Evolutionary conservation across 345 rosid species (phyloP), one percentile per base, ranked within the genome.

Genomic region (Euphorbia tirucalli): DNA sequence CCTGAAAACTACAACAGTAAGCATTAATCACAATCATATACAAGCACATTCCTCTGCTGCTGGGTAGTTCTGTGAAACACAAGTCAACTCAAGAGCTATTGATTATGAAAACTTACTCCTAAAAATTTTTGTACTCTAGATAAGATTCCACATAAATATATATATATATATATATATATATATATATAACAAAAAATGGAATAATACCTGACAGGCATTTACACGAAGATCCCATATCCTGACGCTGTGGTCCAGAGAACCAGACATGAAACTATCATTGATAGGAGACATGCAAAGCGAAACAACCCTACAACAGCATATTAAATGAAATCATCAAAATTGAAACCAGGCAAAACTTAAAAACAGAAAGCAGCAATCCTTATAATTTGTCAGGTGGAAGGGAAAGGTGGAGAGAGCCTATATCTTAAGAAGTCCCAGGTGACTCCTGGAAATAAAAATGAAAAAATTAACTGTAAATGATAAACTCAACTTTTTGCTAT

Each of bases 201-300:
- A 79, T 79, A 89, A 19, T 78, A 95, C 98, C 99, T 95, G 99
- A 80, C 99, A 92, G n/a, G 93, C 93, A 80, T 92, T 95, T 41
- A 95, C 99, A 32, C 98, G 98, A 83, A 95, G 99, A 86, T 95
- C 99, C 99, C 99, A 95, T 43, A 95, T 89, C 79, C 99, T 87
- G 69, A 90, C 93, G 60, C 83, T 90, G 65, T 89, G 90, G 78
- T 95, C 99, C 24, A 95, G 90, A 59, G 99, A 92, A 76, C 94
- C 97, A 73, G 99, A 95, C 97, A 95, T 95, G 89, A 95, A 95
- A 86, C 98, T 92, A 71, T 95, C 99, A 70, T 95, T 95, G 30
- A 90, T 80, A 4, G 98, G 99, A 35, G 98, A 92, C 98, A 95
- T 90, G 84, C 93, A 95, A 69, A 95, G 97, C 25, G 99, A 90